phyloP scores from a whole-genome alignment of 441 rosid species.

The Erodium moschatum region DNA sequence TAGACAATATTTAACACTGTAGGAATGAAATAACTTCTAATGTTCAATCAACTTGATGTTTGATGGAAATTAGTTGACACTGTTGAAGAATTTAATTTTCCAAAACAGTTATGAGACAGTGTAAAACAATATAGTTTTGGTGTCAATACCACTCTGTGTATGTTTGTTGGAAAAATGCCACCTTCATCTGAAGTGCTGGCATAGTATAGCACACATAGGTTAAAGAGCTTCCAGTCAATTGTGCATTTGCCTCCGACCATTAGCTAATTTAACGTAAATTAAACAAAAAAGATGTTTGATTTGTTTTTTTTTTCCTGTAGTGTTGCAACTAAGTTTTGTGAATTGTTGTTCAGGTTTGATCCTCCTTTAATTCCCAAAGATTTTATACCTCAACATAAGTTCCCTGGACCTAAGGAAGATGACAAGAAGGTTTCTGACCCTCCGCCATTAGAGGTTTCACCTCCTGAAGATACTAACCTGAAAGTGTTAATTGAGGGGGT shows the following conservation, averaged over 20 bases:
- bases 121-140: neutral
- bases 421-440: constrained; percentile 37
- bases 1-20: neutral
- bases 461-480: constrained; percentile 62
- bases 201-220: too few species aligned
- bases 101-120: too few species aligned
- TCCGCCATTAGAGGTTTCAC: constrained; percentile 60
- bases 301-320: constrained; percentile 10
- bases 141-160: neutral
- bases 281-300: neutral
- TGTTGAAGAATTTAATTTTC: too few species aligned
- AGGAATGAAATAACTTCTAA: neutral
- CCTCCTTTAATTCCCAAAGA: constrained; percentile 75
- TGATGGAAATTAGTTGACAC: neutral
- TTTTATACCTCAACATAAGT: constrained; percentile 66
- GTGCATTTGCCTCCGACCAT: neutral
- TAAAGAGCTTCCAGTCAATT: too few species aligned
- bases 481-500: constrained; percentile 80
- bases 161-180: neutral
- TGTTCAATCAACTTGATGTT: constrained; percentile 1
- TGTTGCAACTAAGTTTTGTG: neutral
- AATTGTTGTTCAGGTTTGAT: constrained; percentile 46
- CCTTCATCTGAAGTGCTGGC: neutral
- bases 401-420: constrained; percentile 49
- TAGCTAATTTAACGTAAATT: neutral